These are phyloP conservation scores for Mycena vulgaris DNA, from an alignment of 768 basidiomycete genomes.

Conservation along the genomic window DNA sequence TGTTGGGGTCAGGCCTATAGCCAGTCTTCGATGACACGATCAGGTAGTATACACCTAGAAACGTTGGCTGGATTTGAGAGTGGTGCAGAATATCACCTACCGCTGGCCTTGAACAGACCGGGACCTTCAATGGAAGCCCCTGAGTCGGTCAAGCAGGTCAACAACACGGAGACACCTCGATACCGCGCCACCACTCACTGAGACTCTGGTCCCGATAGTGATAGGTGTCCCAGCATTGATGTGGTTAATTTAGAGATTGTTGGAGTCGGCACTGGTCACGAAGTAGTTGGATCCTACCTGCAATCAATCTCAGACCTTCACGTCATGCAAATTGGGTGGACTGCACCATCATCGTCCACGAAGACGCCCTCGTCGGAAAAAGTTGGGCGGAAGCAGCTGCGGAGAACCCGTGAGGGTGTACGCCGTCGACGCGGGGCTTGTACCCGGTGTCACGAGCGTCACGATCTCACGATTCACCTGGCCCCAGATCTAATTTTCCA, in stretches of 20 bases:
- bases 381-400: constrained; percentile 29
- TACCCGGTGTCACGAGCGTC: constrained; percentile 30
- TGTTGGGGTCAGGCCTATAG: constrained; percentile 8
- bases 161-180: neutral
- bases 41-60: constrained; percentile 26
- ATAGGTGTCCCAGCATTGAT: constrained; percentile 27
- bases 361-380: constrained; percentile 36
- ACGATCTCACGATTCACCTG: constrained; percentile 35
- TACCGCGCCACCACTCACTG: constrained; percentile 6
- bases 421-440: constrained; percentile 12
- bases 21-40: constrained; percentile 30
- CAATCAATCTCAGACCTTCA: too few relatives aligned
- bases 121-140: constrained; percentile 21
- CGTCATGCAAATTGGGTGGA: neutral
- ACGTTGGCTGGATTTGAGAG: neutral
- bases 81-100: too few relatives aligned
- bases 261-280: constrained; percentile 38
- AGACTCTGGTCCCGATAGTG: constrained; percentile 24
- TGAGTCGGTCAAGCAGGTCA: neutral
- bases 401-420: constrained; percentile 35
- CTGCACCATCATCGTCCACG: constrained; percentile 31
- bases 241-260: constrained; percentile 35
- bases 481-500: constrained; percentile 22
- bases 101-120: constrained; percentile 23
- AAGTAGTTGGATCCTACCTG: constrained; percentile 26